These are phyloP conservation scores for Metschnikowia peoriensis DNA, from an alignment of 805 yeast genomes.

Conservation along the genomic window DNA sequence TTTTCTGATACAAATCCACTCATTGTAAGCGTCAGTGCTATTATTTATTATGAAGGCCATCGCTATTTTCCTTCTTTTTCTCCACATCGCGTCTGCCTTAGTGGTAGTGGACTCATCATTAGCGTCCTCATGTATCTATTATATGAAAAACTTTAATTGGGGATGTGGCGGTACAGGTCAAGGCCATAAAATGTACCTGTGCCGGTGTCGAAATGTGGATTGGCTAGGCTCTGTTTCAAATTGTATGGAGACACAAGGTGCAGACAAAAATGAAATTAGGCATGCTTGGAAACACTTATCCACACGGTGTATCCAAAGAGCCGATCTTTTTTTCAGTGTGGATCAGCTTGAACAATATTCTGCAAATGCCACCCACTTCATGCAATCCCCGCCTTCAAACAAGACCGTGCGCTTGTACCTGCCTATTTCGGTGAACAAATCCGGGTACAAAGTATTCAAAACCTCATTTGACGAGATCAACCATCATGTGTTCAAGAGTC, in stretches of 20 bases:
- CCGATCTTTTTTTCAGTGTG: constrained; percentile 11
- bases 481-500: constrained; percentile 21
- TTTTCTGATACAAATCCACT: no score
- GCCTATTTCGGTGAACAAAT: constrained; percentile 14
- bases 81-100: constrained; percentile 10
- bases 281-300: constrained; percentile 19
- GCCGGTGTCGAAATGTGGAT: constrained; percentile 19
- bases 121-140: constrained; percentile 20
- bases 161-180: constrained; percentile 23
- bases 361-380: constrained; percentile 15
- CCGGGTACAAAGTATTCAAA: constrained; percentile 11
- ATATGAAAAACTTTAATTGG: constrained; percentile 20
- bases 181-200: constrained; percentile 18
- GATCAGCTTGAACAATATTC: constrained; percentile 11
- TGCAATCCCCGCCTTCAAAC: constrained; percentile 13
- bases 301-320: constrained; percentile 17
- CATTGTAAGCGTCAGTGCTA: no score
- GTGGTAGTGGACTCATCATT: constrained; percentile 18
- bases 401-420: constrained; percentile 7
- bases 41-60: not conserved
- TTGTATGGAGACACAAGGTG: constrained; percentile 18
- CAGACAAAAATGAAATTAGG: not conserved
- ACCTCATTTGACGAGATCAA: constrained; percentile 17
- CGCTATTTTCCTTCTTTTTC: not conserved
- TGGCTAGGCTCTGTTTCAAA: constrained; percentile 20